Evolutionary conservation across 352 stramenopile species (phyloP).

Genomic region (Discostella stelligera): DNA sequence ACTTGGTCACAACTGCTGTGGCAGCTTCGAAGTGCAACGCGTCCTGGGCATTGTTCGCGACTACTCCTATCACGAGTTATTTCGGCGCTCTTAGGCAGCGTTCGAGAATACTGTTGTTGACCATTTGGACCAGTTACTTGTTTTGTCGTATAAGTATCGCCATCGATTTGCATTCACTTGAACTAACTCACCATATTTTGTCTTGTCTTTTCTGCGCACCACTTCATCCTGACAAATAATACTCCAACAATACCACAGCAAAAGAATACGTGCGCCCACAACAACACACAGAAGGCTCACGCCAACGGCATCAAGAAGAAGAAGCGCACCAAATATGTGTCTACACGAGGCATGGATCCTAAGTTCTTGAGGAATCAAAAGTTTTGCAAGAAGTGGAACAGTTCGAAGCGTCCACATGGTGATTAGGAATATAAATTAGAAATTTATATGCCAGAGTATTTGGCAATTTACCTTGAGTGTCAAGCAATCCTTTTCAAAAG

Average conservation of each 20-base stretch:
- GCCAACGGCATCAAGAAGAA: constrained; percentile 97
- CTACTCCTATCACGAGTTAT: too few relatives aligned
- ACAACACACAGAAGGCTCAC: constrained; percentile 96
- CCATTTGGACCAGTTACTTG: too few relatives aligned
- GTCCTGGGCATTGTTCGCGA: too few relatives aligned
- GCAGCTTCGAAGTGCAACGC: too few relatives aligned
- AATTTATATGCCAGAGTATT: too few relatives aligned
- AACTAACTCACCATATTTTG: neutral
- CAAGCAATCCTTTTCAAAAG: neutral
- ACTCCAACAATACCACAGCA: constrained; percentile 58
- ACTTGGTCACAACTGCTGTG: too few relatives aligned
- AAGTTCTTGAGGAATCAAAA: constrained; percentile 98
- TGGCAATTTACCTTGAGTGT: neutral
- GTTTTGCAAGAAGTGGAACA: constrained; percentile 97
- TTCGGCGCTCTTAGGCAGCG: too few relatives aligned
- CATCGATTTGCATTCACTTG: constrained; percentile 11
- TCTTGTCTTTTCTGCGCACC: neutral
- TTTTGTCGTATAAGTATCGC: too few relatives aligned
- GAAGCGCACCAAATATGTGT: constrained; percentile 93
- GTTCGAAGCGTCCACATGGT: constrained; percentile 62
- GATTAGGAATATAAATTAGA: constrained; percentile 22
- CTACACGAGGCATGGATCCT: constrained; percentile 92
- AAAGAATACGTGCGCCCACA: constrained; percentile 98
- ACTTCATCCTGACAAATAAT: too few relatives aligned
- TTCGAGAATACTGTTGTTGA: too few relatives aligned